Percentiles rank a stretch among this genome's conserved stretches.
These are phyloP conservation scores for Penicillium pulvis DNA, from an alignment of 495 filamentous ascomycete species.

Conservation along the genomic window DNA sequence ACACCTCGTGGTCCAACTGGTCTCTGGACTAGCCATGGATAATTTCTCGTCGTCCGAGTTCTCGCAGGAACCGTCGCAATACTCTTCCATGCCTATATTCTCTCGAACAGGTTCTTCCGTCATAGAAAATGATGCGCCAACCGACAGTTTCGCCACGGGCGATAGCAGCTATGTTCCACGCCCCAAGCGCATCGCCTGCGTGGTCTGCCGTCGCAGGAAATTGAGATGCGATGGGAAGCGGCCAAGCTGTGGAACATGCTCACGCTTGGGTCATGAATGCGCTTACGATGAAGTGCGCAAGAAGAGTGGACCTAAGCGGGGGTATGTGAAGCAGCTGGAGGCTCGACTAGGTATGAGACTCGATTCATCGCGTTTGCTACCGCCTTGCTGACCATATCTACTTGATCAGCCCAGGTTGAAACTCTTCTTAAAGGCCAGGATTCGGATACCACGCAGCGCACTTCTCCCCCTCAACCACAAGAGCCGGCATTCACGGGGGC, in stretches of 20 bases:
- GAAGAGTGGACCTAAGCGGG: conserved; percentile 97
- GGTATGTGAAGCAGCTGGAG: conserved; percentile 97
- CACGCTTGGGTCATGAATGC: conserved; percentile 85
- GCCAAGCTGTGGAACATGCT: conserved; percentile 92
- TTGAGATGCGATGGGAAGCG: conserved; percentile 71
- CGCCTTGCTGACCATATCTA: conserved; percentile 20
- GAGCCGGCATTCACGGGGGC: conserved; percentile 28
- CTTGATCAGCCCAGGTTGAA: conserved; percentile 82
- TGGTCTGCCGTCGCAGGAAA: conserved; percentile 92
- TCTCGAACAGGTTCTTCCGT: conserved; percentile 31
- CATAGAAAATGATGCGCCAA: conserved; percentile 33
- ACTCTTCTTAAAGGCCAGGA: conserved; percentile 75
- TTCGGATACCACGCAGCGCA: conserved; percentile 23
- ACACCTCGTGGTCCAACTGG: neutral
- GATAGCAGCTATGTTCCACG: conserved; percentile 70
- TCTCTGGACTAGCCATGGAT: conserved; percentile 23
- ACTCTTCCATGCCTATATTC: conserved; percentile 29
- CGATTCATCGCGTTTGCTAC: neutral
- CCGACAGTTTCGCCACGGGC: conserved; percentile 41
- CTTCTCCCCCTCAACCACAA: conserved; percentile 23
- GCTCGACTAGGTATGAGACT: conserved; percentile 76
- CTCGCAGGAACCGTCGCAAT: conserved; percentile 56
- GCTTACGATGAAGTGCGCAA: conserved; percentile 94
- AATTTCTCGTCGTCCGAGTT: conserved; percentile 21
- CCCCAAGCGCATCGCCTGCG: conserved; percentile 93